Base-by-base conservation (phyloP, 352 stramenopile genomes). In the Pythium phragmiticola region DNA sequence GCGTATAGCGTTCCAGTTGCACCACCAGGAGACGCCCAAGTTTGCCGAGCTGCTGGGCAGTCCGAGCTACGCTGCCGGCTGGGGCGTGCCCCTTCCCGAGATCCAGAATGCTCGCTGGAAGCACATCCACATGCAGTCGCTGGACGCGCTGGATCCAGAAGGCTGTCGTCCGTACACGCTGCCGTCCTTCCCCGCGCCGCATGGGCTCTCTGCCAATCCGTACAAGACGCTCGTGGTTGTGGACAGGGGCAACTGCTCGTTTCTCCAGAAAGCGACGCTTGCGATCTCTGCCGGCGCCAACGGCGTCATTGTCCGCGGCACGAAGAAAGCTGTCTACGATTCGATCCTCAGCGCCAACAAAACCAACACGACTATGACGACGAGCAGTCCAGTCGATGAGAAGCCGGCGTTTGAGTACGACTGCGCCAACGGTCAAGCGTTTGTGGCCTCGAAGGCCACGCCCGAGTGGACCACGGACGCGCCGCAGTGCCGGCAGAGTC, bases 181-280 rank as follows among this genome's bases (percentile, higher is more conserved):
- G 4, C 42, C 68, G 3, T 26, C 50, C 16, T 57, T 63, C 41
- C 5, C 62, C 16, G 42, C 49, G 21, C 63, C 52, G 7, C 51
- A 63, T 6, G 7, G 50, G 60, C n/a, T 33, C 57, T 19, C 28
- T 7, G 12, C 30, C 3, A 66, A 71, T 30, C 37, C 49, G 17
- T 59, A 75, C 52, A 70, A 69, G 30, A 63, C 63, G 21, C 63
- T 88, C 37, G 75, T 89, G n/a, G 61, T 93, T 13, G 78, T 76
- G 33, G 76, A 93, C 50, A 82, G 84, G 12, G 84, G 84, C 59
- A 89, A 90, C 57, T 93, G 84, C 63, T 89, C 82, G 23, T 93
- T 90, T 59, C 60, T 90, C 21, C 34, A 75, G 4, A 93, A 93
- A 64, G 80, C 84, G 17, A 53, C 74, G 13, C 33, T 66, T 51